Percentiles rank a stretch among this genome's conserved stretches.
phyloP scores from a whole-genome alignment of 495 filamentous ascomycete species.

The Viridothelium virens region DNA sequence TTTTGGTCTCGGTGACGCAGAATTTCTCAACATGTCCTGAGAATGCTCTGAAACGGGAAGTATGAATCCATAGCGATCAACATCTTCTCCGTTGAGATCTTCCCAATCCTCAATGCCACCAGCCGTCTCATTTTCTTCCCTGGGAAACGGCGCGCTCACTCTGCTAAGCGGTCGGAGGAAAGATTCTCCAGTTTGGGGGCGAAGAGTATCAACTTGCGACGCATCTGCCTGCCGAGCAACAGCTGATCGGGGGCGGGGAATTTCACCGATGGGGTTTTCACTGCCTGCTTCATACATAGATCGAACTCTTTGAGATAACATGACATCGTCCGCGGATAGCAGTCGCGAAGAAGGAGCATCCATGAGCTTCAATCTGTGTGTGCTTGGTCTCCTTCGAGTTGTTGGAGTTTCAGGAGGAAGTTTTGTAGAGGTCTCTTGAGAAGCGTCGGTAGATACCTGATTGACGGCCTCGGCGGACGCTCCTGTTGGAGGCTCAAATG shows the following conservation, averaged over 20 bases:
- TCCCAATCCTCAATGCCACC: conserved; percentile 96
- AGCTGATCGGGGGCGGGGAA: neutral
- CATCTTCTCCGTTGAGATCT: conserved; percentile 73
- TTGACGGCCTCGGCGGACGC: neutral
- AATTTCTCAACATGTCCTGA: conserved; percentile 17
- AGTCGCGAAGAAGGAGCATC: conserved; percentile 34
- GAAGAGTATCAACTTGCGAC: neutral
- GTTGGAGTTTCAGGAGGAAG: neutral
- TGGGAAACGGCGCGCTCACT: conserved; percentile 18
- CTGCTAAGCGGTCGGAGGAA: conserved; percentile 9
- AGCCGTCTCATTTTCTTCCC: conserved; percentile 55
- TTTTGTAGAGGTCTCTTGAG: neutral
- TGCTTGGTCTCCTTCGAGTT: neutral
- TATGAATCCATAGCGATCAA: conserved; percentile 96
- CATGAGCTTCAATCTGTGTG: conserved; percentile 33
- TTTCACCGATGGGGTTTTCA: conserved; percentile 46
- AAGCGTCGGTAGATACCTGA: neutral
- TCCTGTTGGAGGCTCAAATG: neutral
- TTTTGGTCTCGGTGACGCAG: conserved; percentile 38
- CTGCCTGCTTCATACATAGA: conserved; percentile 80
- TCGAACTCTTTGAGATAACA: conserved; percentile 79
- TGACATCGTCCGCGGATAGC: conserved; percentile 72
- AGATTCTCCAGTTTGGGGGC: neutral
- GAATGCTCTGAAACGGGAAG: conserved; percentile 37
- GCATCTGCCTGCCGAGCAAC: neutral